These are phyloP conservation scores for Leishmania guyanensis DNA, from an alignment of 208 protist genomes.

Conservation along the genomic window DNA sequence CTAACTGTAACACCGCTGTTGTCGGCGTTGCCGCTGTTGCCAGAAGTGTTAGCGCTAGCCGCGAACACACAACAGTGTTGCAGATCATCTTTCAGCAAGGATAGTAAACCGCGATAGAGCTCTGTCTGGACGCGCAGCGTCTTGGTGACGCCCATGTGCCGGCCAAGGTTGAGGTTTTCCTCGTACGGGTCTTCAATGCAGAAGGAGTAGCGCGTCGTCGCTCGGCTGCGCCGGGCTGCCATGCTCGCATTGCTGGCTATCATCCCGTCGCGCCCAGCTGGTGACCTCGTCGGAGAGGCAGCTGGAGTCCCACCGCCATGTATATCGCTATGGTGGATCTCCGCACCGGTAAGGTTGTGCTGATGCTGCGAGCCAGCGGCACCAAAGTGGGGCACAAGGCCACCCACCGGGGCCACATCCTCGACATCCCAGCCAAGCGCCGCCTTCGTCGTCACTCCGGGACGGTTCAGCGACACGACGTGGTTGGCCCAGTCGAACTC, in stretches of 20 bases:
- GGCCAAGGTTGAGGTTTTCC: constrained; percentile 82
- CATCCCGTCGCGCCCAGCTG: neutral
- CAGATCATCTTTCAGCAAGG: constrained; percentile 75
- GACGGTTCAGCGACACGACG: constrained; percentile 87
- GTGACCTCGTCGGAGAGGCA: neutral
- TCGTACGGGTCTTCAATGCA: constrained; percentile 94
- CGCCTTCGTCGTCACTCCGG: constrained; percentile 77
- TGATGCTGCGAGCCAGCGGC: neutral
- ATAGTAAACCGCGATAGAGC: constrained; percentile 76
- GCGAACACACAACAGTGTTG: constrained; percentile 76
- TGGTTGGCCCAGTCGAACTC: constrained; percentile 89
- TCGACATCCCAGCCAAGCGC: constrained; percentile 79
- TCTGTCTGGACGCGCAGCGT: constrained; percentile 82
- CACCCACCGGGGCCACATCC: constrained; percentile 33
- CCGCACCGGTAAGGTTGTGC: constrained; percentile 2
- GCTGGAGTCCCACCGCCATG: constrained; percentile 12
- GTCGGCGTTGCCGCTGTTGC: neutral
- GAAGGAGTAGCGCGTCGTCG: constrained; percentile 70
- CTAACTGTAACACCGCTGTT: neutral
- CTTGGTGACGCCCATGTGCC: constrained; percentile 89
- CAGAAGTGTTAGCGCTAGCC: constrained; percentile 23
- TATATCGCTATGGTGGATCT: neutral
- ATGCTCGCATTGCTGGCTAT: neutral
- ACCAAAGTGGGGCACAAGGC: neutral
- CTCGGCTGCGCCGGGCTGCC: constrained; percentile 25